A percentile compares a stretch with the other conserved stretches of the same genome.
Evolutionary conservation across 768 basidiomycete genomes (phyloP).

Genomic region (Myochromella boudieri): DNA sequence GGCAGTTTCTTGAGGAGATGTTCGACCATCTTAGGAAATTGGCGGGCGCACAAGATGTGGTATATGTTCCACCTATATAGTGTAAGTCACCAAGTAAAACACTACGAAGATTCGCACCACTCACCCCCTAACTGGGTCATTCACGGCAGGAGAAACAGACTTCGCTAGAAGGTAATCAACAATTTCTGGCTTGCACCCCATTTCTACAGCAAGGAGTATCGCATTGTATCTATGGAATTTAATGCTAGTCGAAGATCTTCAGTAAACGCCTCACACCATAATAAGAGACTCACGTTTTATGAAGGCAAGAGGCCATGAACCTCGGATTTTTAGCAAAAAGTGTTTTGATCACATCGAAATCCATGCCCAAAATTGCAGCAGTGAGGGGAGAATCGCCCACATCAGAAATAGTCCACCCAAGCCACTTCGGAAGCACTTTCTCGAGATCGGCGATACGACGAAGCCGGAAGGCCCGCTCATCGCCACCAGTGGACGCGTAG

Average conservation of each 20-base stretch:
- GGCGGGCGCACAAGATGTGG: conserved; percentile 40
- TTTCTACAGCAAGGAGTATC: conserved; percentile 40
- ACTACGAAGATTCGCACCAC: conserved; percentile 4
- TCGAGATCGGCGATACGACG: conserved; percentile 38
- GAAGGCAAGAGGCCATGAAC: conserved; percentile 40
- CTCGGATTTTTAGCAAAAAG: conserved; percentile 43
- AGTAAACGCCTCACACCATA: conserved; percentile 4
- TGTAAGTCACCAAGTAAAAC: no score
- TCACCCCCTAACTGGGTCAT: conserved; percentile 43
- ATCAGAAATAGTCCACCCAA: conserved; percentile 48
- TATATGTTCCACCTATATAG: conserved; percentile 53
- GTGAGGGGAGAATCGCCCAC: conserved; percentile 55
- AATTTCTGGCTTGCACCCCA: conserved; percentile 25
- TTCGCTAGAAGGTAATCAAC: conserved; percentile 53
- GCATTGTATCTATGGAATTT: conserved; percentile 47
- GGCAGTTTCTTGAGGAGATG: conserved; percentile 52
- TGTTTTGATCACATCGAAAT: conserved; percentile 40
- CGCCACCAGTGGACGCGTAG: conserved; percentile 43
- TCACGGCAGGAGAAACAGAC: conserved; percentile 42
- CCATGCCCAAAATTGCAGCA: conserved; percentile 37
- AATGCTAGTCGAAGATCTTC: conserved; percentile 29
- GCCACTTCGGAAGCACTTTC: conserved; percentile 41
- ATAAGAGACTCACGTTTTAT: conserved; percentile 36
- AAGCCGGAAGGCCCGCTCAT: conserved; percentile 41
- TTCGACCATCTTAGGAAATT: conserved; percentile 31